Evolutionary conservation across 805 yeast genomes (phyloP), one percentile per base, ranked within the genome.

Genomic region (Pichia ethanolica): DNA sequence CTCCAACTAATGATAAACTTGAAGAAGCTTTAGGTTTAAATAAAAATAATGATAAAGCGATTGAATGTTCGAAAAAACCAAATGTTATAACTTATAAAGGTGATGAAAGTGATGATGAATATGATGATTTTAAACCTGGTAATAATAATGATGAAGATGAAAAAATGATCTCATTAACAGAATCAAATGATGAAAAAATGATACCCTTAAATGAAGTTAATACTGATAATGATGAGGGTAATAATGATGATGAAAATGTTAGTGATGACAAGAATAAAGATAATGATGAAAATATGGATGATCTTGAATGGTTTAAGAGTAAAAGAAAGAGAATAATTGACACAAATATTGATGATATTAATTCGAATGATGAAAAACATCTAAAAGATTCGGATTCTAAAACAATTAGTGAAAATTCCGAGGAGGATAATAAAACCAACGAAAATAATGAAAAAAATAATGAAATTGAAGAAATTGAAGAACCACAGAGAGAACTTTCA

Each of bases 291-390:
- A 49, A 67, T 59, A 73, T 86, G 12, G 75, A 89, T 12, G 96
- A 90, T 69, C 67, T 86, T 46, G 96, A 90, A 50, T 90, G 98
- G 98, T 74, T 90, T 52, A 81, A 82, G 59, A 77, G 75, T 57
- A 81, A 86, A 64, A 77, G 93, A 65, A 78, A 75, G 26, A 78
- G 93, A 62, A 86, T 90, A 51, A 75, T 69, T 54, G 88, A 81
- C 39, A 65, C 66, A 44, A 71, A 66, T 37, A 67, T 56, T 27
- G 53, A 41, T 9, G 54, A 52, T 10, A 53, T 56, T 32, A 48
- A 11, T 13, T n/a, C 4, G 10, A 33, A 33, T 9, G 3, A 35
- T 12, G 38, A 39, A 7, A 7, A 5, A 5, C n/a, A 11, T 9
- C 10, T 33, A 26, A 30, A 44, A n/a, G 44, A 50, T 11, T 7